Evolutionary conservation across 345 rosid genomes (phyloP).

Genomic region (Corchorus olitorius): DNA sequence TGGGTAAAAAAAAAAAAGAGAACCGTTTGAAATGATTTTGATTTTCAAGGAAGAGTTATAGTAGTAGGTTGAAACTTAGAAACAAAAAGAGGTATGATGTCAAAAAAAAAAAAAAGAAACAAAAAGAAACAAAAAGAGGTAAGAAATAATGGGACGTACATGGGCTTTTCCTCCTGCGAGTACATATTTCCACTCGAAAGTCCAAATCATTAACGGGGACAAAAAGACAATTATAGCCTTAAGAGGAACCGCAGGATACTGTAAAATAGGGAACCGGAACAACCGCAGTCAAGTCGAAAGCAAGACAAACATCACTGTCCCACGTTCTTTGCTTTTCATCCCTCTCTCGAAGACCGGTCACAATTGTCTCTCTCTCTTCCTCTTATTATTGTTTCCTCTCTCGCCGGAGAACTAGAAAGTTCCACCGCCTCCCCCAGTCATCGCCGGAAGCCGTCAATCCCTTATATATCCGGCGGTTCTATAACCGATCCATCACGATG

Average conservation of each 20-base stretch:
- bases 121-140: too few relatives aligned
- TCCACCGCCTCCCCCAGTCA: not conserved
- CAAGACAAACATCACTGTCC: slow-evolving; percentile 32
- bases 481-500: slow-evolving; percentile 44
- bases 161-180: not conserved
- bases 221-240: slow-evolving; percentile 15
- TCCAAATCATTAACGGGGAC: not conserved
- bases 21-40: too few relatives aligned
- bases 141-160: too few relatives aligned
- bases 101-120: too few relatives aligned
- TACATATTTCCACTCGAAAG: not conserved
- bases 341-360: slow-evolving; percentile 20
- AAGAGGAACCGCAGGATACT: not conserved
- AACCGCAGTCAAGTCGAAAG: slow-evolving; percentile 13
- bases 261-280: slow-evolving; percentile 7
- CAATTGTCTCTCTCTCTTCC: slow-evolving; percentile 16
- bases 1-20: too few relatives aligned
- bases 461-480: slow-evolving; percentile 13
- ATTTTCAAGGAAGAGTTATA: too few relatives aligned
- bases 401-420: not conserved
- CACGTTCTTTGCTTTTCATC: slow-evolving; percentile 22
- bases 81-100: too few relatives aligned
- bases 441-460: not conserved
- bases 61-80: too few relatives aligned
- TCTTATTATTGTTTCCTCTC: not conserved